Conservation (phyloP, 768 basidiomycete genomes). For the Russula sp. region DNA sequence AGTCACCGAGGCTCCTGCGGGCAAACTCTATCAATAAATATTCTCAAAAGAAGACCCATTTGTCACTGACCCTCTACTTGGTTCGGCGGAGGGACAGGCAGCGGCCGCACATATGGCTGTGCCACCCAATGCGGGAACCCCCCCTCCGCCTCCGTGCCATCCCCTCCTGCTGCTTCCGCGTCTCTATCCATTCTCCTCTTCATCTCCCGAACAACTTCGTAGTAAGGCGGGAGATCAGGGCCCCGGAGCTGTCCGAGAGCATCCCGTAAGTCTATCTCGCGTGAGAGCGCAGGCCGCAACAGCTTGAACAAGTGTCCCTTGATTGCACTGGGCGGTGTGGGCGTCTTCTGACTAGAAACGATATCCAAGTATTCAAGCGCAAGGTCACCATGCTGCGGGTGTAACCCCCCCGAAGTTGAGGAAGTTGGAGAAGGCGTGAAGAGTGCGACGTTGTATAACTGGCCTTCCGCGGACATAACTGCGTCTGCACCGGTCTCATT, state of each 20-base stretch:
- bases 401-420: slow-evolving; percentile 27
- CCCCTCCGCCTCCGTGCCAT: slow-evolving; percentile 35
- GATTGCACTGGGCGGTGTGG: slow-evolving; percentile 64
- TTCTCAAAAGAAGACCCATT: not conserved
- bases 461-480: slow-evolving; percentile 93
- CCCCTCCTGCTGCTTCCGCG: slow-evolving; percentile 31
- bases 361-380: slow-evolving; percentile 86
- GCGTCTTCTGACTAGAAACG: slow-evolving; percentile 60
- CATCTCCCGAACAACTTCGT: slow-evolving; percentile 52
- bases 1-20: not conserved
- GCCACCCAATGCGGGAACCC: slow-evolving; percentile 61
- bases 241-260: slow-evolving; percentile 47
- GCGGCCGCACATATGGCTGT: slow-evolving; percentile 61
- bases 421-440: slow-evolving; percentile 36
- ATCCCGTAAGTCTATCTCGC: slow-evolving; percentile 67
- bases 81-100: not conserved
- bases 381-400: slow-evolving; percentile 55
- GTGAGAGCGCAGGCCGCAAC: slow-evolving; percentile 64
- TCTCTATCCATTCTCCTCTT: slow-evolving; percentile 51
- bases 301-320: slow-evolving; percentile 94
- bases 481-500: slow-evolving; percentile 82
- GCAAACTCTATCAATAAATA: not conserved
- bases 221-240: slow-evolving; percentile 29
- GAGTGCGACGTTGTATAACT: slow-evolving; percentile 86
- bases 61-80: not conserved